Percentiles rank a stretch among this genome's conserved stretches.
Evolutionary conservation across 2,329 filamentous ascomycete genomes (phyloP).

Genomic region (Phyllosticta capitalensis): DNA sequence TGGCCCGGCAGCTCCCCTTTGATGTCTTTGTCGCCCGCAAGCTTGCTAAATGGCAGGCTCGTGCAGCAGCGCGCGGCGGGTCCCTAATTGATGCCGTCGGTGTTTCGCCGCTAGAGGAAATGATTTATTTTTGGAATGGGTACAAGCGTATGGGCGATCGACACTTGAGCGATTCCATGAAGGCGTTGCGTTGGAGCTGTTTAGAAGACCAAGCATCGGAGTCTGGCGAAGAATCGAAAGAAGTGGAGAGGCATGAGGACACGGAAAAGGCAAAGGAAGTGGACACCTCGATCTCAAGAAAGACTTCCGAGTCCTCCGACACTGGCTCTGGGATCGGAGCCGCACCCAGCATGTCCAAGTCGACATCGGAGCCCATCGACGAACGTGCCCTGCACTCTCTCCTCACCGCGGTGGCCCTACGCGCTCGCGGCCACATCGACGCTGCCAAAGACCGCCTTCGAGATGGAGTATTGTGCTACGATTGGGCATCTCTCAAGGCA

Average conservation of each 20-base stretch:
- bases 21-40: conserved; percentile 80
- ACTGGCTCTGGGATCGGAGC: conserved; percentile 45
- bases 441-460: conserved; percentile 59
- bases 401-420: conserved; percentile 54
- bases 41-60: conserved; percentile 76
- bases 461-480: conserved; percentile 52
- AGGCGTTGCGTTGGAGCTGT: conserved; percentile 52
- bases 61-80: conserved; percentile 53
- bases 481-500: conserved; percentile 42
- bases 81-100: conserved; percentile 73
- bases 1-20: conserved; percentile 82
- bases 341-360: conserved; percentile 10
- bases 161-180: conserved; percentile 55
- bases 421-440: conserved; percentile 51
- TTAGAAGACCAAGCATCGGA: conserved; percentile 36
- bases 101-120: conserved; percentile 73
- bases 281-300: neutral
- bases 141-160: conserved; percentile 64
- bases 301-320: neutral
- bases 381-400: conserved; percentile 58
- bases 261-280: neutral
- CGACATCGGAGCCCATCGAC: conserved; percentile 39
- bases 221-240: conserved; percentile 32
- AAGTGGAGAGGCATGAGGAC: conserved; percentile 27
- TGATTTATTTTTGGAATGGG: conserved; percentile 91